Evolutionary conservation across 768 basidiomycete species (phyloP), one percentile per base, ranked within the genome.

Genomic region (Tricholoma furcatifolium): DNA sequence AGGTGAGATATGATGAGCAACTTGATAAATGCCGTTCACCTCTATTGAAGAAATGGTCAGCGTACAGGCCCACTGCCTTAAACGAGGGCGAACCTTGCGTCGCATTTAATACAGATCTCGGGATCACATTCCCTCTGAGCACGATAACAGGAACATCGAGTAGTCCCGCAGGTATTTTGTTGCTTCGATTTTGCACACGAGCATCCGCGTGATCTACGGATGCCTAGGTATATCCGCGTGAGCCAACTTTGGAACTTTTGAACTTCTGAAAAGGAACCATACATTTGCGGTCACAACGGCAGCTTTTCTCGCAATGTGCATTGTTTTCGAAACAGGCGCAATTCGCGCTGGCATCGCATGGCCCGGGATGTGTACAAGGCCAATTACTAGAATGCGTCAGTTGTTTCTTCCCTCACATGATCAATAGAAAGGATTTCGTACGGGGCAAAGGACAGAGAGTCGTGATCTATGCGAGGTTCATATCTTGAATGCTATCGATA

Each of bases 121-220:
- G 86, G 85, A 64, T 88, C 85, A 53, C 88, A 91, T 63, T 90
- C 88, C 32, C 82, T 72, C 8, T 69, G 61, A 0, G 74, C 69
- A 18, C 59, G 65, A 44, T 66, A 70, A 61, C 88, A 91, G 8
- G 77, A 74, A 57, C 88, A 90, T 4, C 66, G 67, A 12, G 62
- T 56, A 2, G 67, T 75, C n/a, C 62, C 64, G 66, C 73, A 81
- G 17, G 58, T 62, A 47, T 57, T 64, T 17, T 50, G 53, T 2
- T 62, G 58, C 38, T 55, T 65, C 6, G 20, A 36, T 34, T 62
- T 65, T 1, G 65, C 62, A 59, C 85, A 88, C 8, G 60, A 62
- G 58, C 87, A 89, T 2, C 87, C 87, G 50, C 62, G 65, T 76
- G 78, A 81, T 44, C 81, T 74, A 11, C 79, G 78, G 18, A 53